Evolutionary conservation across 2,329 filamentous ascomycete species (phyloP).

Genomic region (Neoarthrinium moseri): DNA sequence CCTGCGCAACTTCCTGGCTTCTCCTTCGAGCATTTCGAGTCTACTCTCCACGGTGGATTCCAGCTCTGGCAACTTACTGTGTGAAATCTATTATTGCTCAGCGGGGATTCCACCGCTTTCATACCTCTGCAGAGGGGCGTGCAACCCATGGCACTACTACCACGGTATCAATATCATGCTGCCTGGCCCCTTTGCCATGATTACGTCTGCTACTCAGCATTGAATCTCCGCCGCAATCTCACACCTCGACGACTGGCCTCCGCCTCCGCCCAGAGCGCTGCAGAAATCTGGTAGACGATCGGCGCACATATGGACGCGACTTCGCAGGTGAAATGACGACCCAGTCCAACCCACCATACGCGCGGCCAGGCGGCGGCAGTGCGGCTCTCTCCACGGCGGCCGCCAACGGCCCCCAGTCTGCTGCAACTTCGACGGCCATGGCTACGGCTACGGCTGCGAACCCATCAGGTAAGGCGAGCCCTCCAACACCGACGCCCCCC

Average conservation of each 20-base stretch:
- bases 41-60: no score
- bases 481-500: no score
- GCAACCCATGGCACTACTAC: no score
- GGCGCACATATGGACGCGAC: neutral
- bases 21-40: no score
- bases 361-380: conserved; percentile 3
- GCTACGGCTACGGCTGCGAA: neutral
- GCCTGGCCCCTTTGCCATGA: no score
- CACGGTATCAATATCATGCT: no score
- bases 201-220: conserved; percentile 3
- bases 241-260: neutral
- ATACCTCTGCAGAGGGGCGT: no score
- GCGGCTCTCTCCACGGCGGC: neutral
- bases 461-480: conserved; percentile 7
- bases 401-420: neutral
- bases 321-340: conserved; percentile 3
- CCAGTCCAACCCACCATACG: conserved; percentile 5
- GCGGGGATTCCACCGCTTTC: no score
- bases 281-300: neutral
- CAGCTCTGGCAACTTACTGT: no score
- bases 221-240: conserved; percentile 1
- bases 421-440: neutral
- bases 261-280: no score
- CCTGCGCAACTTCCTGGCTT: no score
- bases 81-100: no score